A percentile compares a stretch with the other conserved stretches of the same genome.
Evolutionary conservation across 2,329 filamentous ascomycete genomes (phyloP).

Genomic region (Corynespora cassiicola): DNA sequence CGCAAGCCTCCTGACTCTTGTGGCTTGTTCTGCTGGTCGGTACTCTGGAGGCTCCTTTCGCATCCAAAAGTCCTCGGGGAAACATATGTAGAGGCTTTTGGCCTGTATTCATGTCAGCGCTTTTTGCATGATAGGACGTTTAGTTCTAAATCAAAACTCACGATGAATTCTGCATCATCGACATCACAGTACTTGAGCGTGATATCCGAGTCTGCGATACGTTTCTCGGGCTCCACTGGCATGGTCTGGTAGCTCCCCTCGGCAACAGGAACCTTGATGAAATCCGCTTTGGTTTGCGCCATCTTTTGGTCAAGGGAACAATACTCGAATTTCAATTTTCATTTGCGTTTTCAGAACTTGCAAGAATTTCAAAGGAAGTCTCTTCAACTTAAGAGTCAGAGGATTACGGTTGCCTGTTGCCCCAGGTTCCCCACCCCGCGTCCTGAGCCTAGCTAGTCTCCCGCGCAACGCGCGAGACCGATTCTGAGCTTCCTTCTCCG

Average conservation of each 20-base stretch:
- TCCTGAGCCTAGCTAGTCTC: no score
- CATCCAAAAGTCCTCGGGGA: constrained; percentile 25
- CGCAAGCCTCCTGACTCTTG: constrained; percentile 25
- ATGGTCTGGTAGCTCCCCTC: constrained; percentile 19
- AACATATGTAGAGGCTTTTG: constrained; percentile 34
- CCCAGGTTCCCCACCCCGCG: no score
- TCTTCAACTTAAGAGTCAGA: no score
- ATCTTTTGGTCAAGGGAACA: constrained; percentile 18
- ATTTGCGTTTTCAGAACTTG: no score
- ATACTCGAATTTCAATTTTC: no score
- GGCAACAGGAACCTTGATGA: constrained; percentile 19
- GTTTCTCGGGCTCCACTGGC: constrained; percentile 23
- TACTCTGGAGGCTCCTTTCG: constrained; percentile 26
- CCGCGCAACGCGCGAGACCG: no score
- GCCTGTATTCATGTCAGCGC: constrained; percentile 21
- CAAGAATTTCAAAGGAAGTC: no score
- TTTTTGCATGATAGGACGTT: not conserved
- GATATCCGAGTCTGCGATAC: constrained; percentile 24
- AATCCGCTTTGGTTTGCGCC: constrained; percentile 18
- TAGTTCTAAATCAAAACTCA: constrained; percentile 3
- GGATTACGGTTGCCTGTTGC: no score
- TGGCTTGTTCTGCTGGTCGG: constrained; percentile 15
- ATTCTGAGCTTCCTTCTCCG: no score
- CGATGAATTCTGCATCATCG: constrained; percentile 24
- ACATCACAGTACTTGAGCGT: constrained; percentile 21